These are phyloP conservation scores for Fusarium fracticaudum DNA, from an alignment of 2,329 filamentous ascomycete species.

Conservation along the genomic window DNA sequence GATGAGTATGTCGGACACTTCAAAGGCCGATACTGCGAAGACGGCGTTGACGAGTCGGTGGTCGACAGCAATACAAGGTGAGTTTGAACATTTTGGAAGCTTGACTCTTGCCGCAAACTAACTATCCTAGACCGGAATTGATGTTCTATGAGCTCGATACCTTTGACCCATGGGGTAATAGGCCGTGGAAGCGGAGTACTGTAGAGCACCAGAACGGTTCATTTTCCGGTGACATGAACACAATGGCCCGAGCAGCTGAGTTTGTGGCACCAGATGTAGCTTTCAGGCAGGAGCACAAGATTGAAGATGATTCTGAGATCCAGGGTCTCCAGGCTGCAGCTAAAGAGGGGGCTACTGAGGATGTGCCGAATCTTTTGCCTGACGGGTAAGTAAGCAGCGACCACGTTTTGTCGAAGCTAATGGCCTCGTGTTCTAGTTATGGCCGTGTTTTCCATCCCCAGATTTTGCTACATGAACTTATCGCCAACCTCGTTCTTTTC, in stretches of 20 bases:
- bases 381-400: not conserved
- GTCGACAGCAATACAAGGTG: slow-evolving; percentile 1
- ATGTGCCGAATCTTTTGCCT: slow-evolving; percentile 3
- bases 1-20: slow-evolving; percentile 5
- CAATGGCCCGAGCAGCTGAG: not conserved
- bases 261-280: not conserved
- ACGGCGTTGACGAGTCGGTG: not conserved
- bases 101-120: accelerated
- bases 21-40: slow-evolving; percentile 4
- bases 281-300: not conserved
- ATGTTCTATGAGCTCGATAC: slow-evolving; percentile 19
- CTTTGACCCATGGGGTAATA: not conserved
- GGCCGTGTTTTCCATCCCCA: slow-evolving; percentile 15
- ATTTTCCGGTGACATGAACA: not conserved
- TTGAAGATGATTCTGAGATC: not conserved
- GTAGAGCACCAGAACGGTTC: not conserved
- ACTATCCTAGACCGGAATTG: not conserved
- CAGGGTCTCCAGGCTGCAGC: not conserved
- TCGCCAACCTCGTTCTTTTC: slow-evolving; percentile 7
- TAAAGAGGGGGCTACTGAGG: not conserved
- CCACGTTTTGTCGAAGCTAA: too few species aligned
- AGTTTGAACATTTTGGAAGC: too few species aligned
- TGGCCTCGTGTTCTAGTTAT: not conserved
- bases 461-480: not conserved
- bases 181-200: slow-evolving; percentile 4